Percentiles rank a stretch among this genome's conserved stretches.
phyloP scores from a whole-genome alignment of 345 rosid genomes.

The Firmiana major region DNA sequence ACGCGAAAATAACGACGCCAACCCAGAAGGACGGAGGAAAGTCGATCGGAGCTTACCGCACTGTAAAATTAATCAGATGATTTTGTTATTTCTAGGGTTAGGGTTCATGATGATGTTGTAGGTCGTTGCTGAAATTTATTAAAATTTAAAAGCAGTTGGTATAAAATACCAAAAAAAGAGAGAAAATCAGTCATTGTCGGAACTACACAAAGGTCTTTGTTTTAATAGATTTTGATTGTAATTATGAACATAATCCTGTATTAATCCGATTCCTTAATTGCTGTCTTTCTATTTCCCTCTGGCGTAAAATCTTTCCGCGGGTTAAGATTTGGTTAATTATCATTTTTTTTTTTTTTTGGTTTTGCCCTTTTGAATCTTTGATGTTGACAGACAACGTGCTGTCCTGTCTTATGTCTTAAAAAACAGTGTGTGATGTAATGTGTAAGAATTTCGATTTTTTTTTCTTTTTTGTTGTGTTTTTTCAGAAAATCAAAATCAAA shows the following conservation, averaged over 20 bases:
- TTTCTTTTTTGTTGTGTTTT: background rate
- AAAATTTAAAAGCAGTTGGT: background rate
- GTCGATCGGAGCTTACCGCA: background rate
- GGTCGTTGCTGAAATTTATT: background rate
- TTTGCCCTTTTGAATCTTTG: background rate
- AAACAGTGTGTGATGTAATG: background rate
- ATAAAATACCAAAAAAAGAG: background rate
- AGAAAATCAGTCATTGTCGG: background rate
- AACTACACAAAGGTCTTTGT: background rate
- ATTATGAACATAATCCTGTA: background rate
- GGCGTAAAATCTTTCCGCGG: background rate
- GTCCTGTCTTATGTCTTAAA: background rate
- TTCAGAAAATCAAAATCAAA: slow-evolving; percentile 23
- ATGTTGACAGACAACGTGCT: slow-evolving; percentile 5
- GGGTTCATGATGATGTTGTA: background rate
- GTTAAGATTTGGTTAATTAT: background rate
- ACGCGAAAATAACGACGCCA: background rate
- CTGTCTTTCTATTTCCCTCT: background rate
- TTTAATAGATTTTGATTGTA: background rate
- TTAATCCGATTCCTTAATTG: background rate
- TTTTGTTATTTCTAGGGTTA: background rate
- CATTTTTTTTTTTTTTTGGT: background rate
- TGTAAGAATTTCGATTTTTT: background rate
- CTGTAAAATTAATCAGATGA: background rate
- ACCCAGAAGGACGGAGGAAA: background rate